phyloP scores from a whole-genome alignment of 257 asterid species.

The Solanum sitiens region DNA sequence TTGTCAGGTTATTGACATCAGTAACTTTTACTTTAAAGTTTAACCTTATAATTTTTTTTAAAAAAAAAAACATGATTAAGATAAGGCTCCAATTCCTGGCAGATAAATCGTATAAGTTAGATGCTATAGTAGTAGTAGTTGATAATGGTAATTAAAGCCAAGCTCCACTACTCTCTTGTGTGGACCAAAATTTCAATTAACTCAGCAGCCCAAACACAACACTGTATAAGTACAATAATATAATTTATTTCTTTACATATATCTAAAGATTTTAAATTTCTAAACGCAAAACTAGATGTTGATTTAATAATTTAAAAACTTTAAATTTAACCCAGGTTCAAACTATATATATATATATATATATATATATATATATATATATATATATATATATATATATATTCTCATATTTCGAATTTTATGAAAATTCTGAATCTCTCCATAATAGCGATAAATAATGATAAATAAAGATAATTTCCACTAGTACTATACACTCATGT shows the following conservation, averaged over 20 bases:
- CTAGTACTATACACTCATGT: background rate
- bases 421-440: too few relatives aligned
- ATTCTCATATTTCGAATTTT: too few relatives aligned
- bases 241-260: too few relatives aligned
- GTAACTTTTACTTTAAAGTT: slow-evolving; percentile 57
- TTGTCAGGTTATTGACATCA: slow-evolving; percentile 50
- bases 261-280: background rate
- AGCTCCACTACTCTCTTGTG: background rate
- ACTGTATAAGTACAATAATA: too few relatives aligned
- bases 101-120: background rate
- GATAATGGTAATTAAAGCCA: background rate
- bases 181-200: background rate
- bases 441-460: accelerated
- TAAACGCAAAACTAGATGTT: too few relatives aligned
- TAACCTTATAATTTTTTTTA: background rate
- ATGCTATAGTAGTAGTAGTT: background rate
- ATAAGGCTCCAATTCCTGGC: slow-evolving; percentile 5
- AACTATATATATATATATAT: too few relatives aligned
- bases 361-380: too few relatives aligned
- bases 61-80: slow-evolving; percentile 13
- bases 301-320: accelerated
- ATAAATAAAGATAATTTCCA: background rate
- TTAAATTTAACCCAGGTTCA: too few relatives aligned
- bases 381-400: too few relatives aligned
- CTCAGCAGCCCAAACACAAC: background rate